Evolutionary conservation across 306 rosid species (phyloP), one percentile per base, ranked within the genome.

Genomic region (Quercus alba): DNA sequence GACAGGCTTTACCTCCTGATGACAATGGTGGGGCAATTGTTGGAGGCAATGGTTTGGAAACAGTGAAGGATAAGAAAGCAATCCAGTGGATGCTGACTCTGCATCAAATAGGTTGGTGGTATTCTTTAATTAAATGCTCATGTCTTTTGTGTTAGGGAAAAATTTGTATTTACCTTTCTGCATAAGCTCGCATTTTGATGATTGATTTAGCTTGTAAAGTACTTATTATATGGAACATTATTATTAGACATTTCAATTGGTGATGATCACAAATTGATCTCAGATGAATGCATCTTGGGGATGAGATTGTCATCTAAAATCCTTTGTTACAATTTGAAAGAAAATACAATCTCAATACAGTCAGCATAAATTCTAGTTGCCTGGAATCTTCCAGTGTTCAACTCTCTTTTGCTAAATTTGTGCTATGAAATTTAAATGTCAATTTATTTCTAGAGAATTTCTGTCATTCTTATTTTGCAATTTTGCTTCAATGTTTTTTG

Each of bases 21-120:
- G 88, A 86, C 76, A 67, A 57, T 56, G 68, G 35, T 64, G 58
- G 38, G 7, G 83, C 30, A 69, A 61, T 63, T 80, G 71, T 10
- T 31, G 59, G 72, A 77, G 14, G 33, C 63, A 18, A 35, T 83
- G 70, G 62, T 74, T 26, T 91, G 80, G 85, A 82, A 57, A 77
- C 56, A 10, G 90, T 90, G 81, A 86, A 72, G 56, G 97, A 93
- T 84, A 88, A 89, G 84, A 91, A 84, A 86, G 80, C 88, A 82
- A 83, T 91, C 80, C 97, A 96, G 82, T 96, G 99, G 99, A 74
- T 96, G 97, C 93, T 88, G 83, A 96, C 97, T 78, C 90, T 96
- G 57, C 99, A 96, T 91, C 99, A 96, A 84, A 96, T 93, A 84
- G 99, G 99, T 96, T 62, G 64, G 97, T 87, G 62, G 69, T 46